Evolutionary conservation across 805 yeast genomes (phyloP), one percentile per base, ranked within the genome.

Genomic region (Spathaspora girioi): DNA sequence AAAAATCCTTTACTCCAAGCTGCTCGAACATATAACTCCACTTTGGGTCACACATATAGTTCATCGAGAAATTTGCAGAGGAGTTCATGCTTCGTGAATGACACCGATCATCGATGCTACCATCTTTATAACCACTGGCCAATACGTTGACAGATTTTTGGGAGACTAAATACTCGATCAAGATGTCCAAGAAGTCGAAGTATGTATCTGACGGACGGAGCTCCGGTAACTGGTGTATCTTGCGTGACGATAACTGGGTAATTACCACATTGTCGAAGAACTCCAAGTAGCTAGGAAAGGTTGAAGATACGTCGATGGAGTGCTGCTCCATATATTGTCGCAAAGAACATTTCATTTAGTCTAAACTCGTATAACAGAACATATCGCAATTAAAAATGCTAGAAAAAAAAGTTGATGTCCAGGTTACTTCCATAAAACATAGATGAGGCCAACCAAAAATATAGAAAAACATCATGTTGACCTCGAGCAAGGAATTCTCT

Each of bases 1-100:
- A 45, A 58, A 83, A 82, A 1, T 52, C 50, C 1, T 51, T 50
- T 7, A 64, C 59, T 0, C 85, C 86, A 1, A 82, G 54, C 1
- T 64, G 29, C 2, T 51, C 53, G 51, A 68, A 78, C 0, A 83
- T 43, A 2, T 59, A 54, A 29, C 71, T 70, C 82, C 88, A 83
- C 2, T 61, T 54, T 2, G 67, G 56, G 3, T 70, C 60, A 52
- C 81, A 82, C 17, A 86, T 54, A 1, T 62, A 49, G 15, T 70
- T 65, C 2, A 72, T 70, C 20, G 66, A 65, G n/a, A 74, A 64
- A 53, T 61, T 66, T 2, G 60, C 59, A 23, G 50, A 53, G 1
- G 67, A 63, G 51, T 75, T 80, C 7, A 66, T 60, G 5, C 68
- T 62, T 1, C 58, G 55, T 35, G 75, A 66, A 44, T 68, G 69